These are phyloP conservation scores for Spergularia azorica DNA, from an alignment of 179 eudicot genomes.

Conservation along the genomic window DNA sequence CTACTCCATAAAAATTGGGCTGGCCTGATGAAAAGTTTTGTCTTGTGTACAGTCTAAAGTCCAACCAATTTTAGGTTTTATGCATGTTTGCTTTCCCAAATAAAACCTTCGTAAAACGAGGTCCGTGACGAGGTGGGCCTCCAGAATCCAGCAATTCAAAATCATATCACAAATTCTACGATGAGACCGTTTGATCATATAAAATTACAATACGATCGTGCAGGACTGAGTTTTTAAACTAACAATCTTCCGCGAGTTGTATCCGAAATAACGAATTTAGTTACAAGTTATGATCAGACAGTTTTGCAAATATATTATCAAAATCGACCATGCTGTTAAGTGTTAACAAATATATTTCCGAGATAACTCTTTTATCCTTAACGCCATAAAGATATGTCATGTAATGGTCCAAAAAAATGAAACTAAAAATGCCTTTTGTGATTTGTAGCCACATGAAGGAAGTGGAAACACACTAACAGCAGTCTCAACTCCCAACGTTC, in stretches of 20 bases:
- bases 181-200: background rate
- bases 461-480: conserved; percentile 26
- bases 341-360: too few species aligned
- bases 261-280: too few species aligned
- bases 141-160: background rate
- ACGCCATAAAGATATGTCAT: background rate
- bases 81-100: background rate
- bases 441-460: conserved; percentile 7
- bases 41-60: background rate
- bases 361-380: too few species aligned
- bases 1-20: conserved; percentile 14
- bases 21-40: background rate
- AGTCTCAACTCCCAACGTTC: conserved; percentile 38
- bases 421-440: conserved; percentile 13
- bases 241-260: too few species aligned
- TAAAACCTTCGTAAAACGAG: conserved; percentile 7
- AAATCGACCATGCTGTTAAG: too few species aligned
- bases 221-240: too few species aligned
- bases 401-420: too few species aligned
- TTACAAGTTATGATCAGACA: too few species aligned
- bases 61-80: too few species aligned
- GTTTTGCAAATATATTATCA: too few species aligned
- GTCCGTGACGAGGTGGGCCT: conserved; percentile 26
- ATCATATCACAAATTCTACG: conserved; percentile 6
- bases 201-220: too few species aligned